Conservation (phyloP, 2,329 filamentous ascomycete genomes). For the Septoria petroselini region DNA sequence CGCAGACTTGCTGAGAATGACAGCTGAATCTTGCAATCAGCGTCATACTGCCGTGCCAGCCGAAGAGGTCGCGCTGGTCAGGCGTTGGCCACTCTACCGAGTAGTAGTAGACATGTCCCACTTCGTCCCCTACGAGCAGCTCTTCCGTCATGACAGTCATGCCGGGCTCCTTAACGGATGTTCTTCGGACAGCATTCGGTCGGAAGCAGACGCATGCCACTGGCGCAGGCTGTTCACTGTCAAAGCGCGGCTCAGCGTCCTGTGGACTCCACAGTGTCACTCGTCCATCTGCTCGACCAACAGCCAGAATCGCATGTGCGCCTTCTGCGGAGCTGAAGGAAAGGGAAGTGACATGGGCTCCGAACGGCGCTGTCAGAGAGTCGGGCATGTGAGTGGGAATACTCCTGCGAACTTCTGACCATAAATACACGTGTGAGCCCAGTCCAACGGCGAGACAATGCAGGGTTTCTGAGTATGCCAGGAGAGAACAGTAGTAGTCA, state of each 20-base stretch:
- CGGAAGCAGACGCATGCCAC: conserved; percentile 81
- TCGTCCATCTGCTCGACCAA: conserved; percentile 73
- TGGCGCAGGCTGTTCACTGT: conserved; percentile 66
- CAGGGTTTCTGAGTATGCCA: conserved; percentile 76
- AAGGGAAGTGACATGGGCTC: conserved; percentile 70
- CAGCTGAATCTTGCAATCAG: conserved; percentile 72
- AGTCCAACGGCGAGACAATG: conserved; percentile 81
- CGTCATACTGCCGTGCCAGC: conserved; percentile 74
- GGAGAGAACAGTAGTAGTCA: conserved; percentile 89
- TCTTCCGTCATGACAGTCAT: conserved; percentile 69
- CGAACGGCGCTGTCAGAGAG: conserved; percentile 51
- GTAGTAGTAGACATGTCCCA: conserved; percentile 82
- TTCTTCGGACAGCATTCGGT: conserved; percentile 55
- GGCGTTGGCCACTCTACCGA: conserved; percentile 73
- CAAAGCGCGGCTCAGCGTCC: conserved; percentile 68
- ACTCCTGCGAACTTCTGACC: conserved; percentile 69
- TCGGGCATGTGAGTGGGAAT: conserved; percentile 43
- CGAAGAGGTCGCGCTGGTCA: conserved; percentile 61
- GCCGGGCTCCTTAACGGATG: conserved; percentile 50
- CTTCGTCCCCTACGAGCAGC: conserved; percentile 79
- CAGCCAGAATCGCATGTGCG: conserved; percentile 74
- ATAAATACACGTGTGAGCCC: conserved; percentile 75
- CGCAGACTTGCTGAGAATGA: conserved; percentile 88
- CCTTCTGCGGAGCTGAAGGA: conserved; percentile 81
- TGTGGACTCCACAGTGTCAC: conserved; percentile 75